A percentile compares a stretch with the other conserved stretches of the same genome.
These are phyloP conservation scores for Trichoderma atrobrunneum DNA, from an alignment of 2,329 filamentous ascomycete genomes.

Conservation along the genomic window DNA sequence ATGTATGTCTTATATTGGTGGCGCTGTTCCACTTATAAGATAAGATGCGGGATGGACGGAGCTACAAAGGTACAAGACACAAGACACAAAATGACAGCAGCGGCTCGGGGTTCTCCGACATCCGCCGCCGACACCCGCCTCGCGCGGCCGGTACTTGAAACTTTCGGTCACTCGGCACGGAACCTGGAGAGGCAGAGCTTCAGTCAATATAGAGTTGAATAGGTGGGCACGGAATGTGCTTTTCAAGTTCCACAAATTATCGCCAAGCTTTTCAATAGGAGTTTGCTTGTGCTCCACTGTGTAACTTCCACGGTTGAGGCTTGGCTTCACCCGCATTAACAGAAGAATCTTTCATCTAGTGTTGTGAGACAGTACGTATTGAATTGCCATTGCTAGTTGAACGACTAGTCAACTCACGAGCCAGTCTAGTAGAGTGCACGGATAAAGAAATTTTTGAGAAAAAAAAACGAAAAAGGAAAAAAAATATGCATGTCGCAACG, in stretches of 20 bases:
- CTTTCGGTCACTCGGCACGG: neutral
- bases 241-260: neutral
- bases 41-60: neutral
- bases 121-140: conserved; percentile 3
- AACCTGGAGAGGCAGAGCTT: too few species aligned
- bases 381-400: neutral
- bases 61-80: neutral
- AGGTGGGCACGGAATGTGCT: neutral
- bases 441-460: neutral
- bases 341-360: neutral
- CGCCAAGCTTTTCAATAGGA: neutral
- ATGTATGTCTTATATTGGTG: neutral
- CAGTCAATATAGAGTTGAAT: neutral
- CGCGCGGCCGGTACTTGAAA: too few species aligned
- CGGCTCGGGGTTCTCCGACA: neutral
- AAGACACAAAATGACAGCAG: neutral
- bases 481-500: neutral
- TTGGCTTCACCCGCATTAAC: neutral
- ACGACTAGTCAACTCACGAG: neutral
- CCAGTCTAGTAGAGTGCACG: neutral
- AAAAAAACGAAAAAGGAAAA: neutral
- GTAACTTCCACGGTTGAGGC: neutral
- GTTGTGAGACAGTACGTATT: neutral
- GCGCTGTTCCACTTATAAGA: neutral
- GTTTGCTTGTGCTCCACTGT: neutral